Base-by-base conservation (phyloP, 2,329 filamentous ascomycete species). In the Diplocarpon rosae region DNA sequence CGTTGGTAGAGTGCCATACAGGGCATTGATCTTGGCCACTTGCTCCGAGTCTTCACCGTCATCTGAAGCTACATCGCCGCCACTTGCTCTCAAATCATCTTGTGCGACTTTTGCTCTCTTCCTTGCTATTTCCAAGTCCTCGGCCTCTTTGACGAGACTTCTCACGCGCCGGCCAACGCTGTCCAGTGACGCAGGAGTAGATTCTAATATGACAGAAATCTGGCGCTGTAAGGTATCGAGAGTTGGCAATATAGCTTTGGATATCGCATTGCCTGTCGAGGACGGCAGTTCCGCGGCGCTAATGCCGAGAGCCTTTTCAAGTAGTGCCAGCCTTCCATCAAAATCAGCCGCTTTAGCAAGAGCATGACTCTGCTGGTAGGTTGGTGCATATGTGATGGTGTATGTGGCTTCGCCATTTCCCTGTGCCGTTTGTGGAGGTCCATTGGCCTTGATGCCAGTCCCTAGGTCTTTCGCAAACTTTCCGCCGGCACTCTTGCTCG, bases 1-100 rank as follows among this genome's bases (percentile, higher is more conserved):
- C 0, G 86, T 92, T 1, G 88, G 83, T 13, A 98, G 69, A 2
- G 87, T 85, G 1, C 85, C 83, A 64, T 95, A 95, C 5, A 98
- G 75, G 1, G 89, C 85, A 53, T 94, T 92, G 62, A 98, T 84
- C 62, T 95, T 95, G 42, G 85, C 74, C 33, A 80, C 74, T 56
- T 93, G 84, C 56, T 94, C 87, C 8, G 72, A 67, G 51, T 81
- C 70, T 45, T 75, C 66, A 7, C 54, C 63, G 8, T 80, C 70
- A 46, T 70, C 66, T 4, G 66, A 14, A 27, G 68, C 64, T 27
- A 42, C 34, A n/a, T 59, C 58, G 15, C 46, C 57, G 24, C 54
- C 58, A 5, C 66, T 63, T 9, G 69, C 69, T 48, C 53, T 55
- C 16, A 80, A 65, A 24, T 75, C 73, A 44, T 82, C 79, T 49